Base-by-base conservation (phyloP, 2,329 filamentous ascomycete genomes). In the Microsporum ferrugineum region DNA sequence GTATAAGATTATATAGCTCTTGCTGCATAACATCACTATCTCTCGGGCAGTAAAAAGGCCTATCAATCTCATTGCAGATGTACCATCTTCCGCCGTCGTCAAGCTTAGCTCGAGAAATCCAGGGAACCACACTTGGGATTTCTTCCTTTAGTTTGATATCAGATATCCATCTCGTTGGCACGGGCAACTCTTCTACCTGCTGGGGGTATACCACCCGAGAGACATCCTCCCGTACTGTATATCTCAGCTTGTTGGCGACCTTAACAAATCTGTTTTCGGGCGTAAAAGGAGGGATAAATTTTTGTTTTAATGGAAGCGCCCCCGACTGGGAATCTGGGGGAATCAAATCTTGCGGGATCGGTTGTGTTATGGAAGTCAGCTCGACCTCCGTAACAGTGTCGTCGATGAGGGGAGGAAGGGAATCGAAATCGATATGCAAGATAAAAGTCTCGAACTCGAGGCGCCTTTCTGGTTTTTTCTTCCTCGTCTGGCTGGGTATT, bases 321-420 rank as follows among this genome's bases (percentile, higher is more conserved):
- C 47, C 14, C 41, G 56, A 43, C 39, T 58, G 34, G 43, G 34
- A 43, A 58, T 43, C 56, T 33, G 57, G 14, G 57, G 14, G 39
- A 23, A 23, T 23, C 17, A 23, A 23, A 23, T 23, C 17, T 23
- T 23, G 17, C 1, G 17, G 17, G 7, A 23, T 58, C 23, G 38
- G 57, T 53, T 60, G 29, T 60, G 41, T 36, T 45, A 41, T 34
- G 14, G 51, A n/a, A 14, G 41, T 38, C 58, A 60, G 23, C 41
- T 51, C 45, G 27, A 49, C 27, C 45, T 49, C 58, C 6, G 58
- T 60, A 27, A 63, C 56, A 49, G 63, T 66, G 39, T 66, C 62
- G 56, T 66, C 58, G 38, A 65, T 39, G 31, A 66, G 63, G 31
- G 57, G 33, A 27, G 39, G 57, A 34, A 66, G 43, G 60, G 41